A percentile compares a stretch with the other conserved stretches of the same genome.
These are phyloP conservation scores for Pezizomycotina sp. DNA, from an alignment of 2,329 filamentous ascomycete genomes.

Conservation along the genomic window DNA sequence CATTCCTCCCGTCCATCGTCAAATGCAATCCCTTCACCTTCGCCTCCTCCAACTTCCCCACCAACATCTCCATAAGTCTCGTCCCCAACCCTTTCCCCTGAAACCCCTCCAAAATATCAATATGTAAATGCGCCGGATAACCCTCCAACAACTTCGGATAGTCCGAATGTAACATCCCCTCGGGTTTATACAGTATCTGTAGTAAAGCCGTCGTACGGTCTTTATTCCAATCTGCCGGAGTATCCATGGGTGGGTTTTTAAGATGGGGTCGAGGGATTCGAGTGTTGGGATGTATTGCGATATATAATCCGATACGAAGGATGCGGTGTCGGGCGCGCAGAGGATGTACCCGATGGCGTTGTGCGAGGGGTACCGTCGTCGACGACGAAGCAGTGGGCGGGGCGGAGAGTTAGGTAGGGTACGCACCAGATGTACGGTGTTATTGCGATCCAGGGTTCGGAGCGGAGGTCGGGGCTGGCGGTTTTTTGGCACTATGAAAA, in stretches of 20 bases:
- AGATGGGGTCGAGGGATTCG: constrained; percentile 11
- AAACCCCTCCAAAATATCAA: constrained; percentile 28
- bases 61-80: constrained; percentile 25
- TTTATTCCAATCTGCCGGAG: constrained; percentile 19
- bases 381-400: constrained; percentile 28
- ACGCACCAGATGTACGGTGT: constrained; percentile 24
- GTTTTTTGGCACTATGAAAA: constrained; percentile 18
- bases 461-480: constrained; percentile 16
- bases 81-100: constrained; percentile 28
- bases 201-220: constrained; percentile 18
- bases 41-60: constrained; percentile 21
- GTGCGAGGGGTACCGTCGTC: constrained; percentile 26
- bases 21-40: constrained; percentile 28
- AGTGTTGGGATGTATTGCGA: constrained; percentile 25
- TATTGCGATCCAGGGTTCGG: constrained; percentile 11
- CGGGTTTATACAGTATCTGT: constrained; percentile 11
- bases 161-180: constrained; percentile 8
- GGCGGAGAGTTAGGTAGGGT: constrained; percentile 26
- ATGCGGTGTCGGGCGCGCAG: constrained; percentile 26
- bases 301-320: constrained; percentile 26
- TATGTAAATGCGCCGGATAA: constrained; percentile 30
- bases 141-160: constrained; percentile 16
- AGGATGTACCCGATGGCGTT: constrained; percentile 30
- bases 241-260: constrained; percentile 14
- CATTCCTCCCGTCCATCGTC: constrained; percentile 28